Percentiles rank a stretch among this genome's conserved stretches.
phyloP scores from a whole-genome alignment of 768 basidiomycete species.

The Leccinum disarticulatum region DNA sequence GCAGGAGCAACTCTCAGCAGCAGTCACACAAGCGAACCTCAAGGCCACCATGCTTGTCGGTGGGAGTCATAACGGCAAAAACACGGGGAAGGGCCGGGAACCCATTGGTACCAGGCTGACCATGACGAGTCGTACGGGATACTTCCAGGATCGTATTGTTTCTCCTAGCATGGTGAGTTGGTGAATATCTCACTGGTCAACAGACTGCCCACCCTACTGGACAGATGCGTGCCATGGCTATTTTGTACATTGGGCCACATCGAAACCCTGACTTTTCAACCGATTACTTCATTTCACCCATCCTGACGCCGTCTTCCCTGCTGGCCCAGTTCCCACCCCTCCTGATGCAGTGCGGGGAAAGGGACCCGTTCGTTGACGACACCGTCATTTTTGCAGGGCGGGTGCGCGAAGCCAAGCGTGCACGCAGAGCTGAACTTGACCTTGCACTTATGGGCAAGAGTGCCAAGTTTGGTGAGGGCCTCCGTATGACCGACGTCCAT shows the following conservation, averaged over 20 bases:
- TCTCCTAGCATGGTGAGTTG: constrained; percentile 90
- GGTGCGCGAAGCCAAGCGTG: constrained; percentile 91
- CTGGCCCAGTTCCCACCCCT: constrained; percentile 94
- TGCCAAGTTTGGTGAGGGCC: constrained; percentile 57
- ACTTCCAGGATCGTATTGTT: constrained; percentile 91
- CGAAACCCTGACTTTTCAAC: constrained; percentile 92
- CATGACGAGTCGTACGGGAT: constrained; percentile 93
- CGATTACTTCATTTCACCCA: constrained; percentile 95
- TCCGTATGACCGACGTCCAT: constrained; percentile 58
- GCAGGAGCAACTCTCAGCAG: constrained; percentile 52
- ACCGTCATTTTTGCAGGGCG: constrained; percentile 96
- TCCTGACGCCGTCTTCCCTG: constrained; percentile 79
- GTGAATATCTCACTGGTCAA: neutral
- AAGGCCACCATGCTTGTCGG: constrained; percentile 41
- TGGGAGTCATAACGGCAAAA: constrained; percentile 30
- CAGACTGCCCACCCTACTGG: constrained; percentile 10
- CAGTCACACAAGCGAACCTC: constrained; percentile 49
- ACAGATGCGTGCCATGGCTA: constrained; percentile 99
- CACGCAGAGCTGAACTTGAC: constrained; percentile 73
- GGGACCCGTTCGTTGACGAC: constrained; percentile 95
- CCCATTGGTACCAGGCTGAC: constrained; percentile 86
- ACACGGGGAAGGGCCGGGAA: constrained; percentile 41
- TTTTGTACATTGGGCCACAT: constrained; percentile 92
- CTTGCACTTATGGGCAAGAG: constrained; percentile 58
- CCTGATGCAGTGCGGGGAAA: constrained; percentile 93